Base-by-base conservation (phyloP, 352 stramenopile genomes). In the Globisporangium heterothallicum region DNA sequence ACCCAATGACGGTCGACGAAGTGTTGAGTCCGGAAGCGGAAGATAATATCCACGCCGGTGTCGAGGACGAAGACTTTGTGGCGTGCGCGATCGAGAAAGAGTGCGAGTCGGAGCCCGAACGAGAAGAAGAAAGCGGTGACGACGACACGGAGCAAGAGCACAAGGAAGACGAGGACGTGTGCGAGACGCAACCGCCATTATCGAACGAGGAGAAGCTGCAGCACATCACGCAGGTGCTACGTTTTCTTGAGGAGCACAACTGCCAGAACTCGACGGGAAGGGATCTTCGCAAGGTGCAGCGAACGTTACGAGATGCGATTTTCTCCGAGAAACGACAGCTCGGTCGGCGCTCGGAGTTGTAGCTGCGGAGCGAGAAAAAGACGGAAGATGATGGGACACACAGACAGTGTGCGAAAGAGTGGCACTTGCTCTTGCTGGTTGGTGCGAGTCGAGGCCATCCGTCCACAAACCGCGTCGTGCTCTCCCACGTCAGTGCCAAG, bases 181-280 rank as follows among this genome's bases (percentile, higher is more conserved):
- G 2, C 9, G 8, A 16, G 10, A 22, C 18, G 5, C 3, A 21
- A 13, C 3, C n/a, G 34, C 7, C 41, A 19, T 30, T 56, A 13
- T 43, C 49, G 26, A 56, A 42, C 40, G 27, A 56, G 21, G 26
- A 56, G 38, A 56, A 56, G 38, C 38, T 56, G 10, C 30, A 32
- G 40, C 49, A 56, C 41, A 19, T 56, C 18, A 56, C 38, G 38
- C 42, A 42, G 27, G 21, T 30, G 49, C 48, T 56, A 25, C 18
- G 38, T 13, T 49, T 56, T 18, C 36, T 56, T 36, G 49, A 56
- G 25, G 49, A 56, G 25, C 49, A 56, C 38, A 40, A 42, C 38
- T 30, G 26, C 5, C 49, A 49, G 26, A 27, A 56, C 25, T 49
- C 49, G 18, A 49, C 36, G 12, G 49, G 41, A 21, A 25, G 49